Base-by-base conservation (phyloP, 169 alveolate species). In the Haemoproteus tartakovskyi region DNA sequence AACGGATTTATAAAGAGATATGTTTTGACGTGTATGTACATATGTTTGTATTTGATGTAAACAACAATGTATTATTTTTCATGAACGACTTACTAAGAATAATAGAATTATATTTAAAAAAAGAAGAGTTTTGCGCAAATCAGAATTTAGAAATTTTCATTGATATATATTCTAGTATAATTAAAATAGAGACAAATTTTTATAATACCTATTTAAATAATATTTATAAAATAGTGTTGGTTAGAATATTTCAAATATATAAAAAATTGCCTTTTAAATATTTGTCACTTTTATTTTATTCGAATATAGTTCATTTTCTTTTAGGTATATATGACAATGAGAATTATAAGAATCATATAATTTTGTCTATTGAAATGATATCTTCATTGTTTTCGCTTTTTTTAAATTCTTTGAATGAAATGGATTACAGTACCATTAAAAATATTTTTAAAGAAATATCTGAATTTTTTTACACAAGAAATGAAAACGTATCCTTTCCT, bases 31-130 rank as follows among this genome's bases (percentile, higher is more conserved):
- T 74, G 36, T 61, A 57, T 46, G 78, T 74, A 12, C 84, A 74
- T 46, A 74, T 74, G 84, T 62, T 74, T 61, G 38, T 74, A 57
- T 74, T 74, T 60, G 84, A 74, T 18, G 33, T 74, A 19, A 74
- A 56, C 24, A 40, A 45, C 40, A 40, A 74, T 26, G 19, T 74
- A 74, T 43, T 21, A 4, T 43, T 43, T 74, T 74, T 74, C 48
- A 30, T 48, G 5, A 30, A 43, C 18, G 37, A 41, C 29, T 24
- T 57, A 24, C 40, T 74, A 38, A 27, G 21, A 12, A 41, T 43
- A 74, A 74, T 74, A 18, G 27, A 41, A 9, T 3, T 30, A 19
- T 45, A 12, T 27, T 24, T 74, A 46, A 26, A 3, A 50, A 56
- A 22, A 27, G 18, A 6, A 12, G 11, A 74, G 19, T 74, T 51